Base-by-base conservation (phyloP, 257 asterid genomes). In the Solanum appendiculatum region DNA sequence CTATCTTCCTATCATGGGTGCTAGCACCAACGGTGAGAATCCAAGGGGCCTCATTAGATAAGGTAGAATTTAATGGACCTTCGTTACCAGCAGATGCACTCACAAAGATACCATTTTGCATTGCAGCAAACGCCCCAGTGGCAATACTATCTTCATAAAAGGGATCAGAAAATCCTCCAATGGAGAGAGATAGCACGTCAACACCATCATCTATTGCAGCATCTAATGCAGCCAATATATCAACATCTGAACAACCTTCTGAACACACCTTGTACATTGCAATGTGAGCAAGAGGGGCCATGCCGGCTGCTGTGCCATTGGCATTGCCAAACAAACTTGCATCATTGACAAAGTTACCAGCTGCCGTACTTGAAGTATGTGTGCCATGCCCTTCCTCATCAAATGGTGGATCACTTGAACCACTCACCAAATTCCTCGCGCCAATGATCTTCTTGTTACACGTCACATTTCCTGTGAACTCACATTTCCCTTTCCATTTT, bases 401-500 rank as follows among this genome's bases (percentile, higher is more conserved):
- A 14, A 82, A 36, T 0, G 94, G 90, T 6, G 84, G 89, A 37
- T 56, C 86, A 6, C 78, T 56, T n/a, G 85, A 60, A n/a, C 81
- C 88, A 12, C 89, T 15, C 23, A 87, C 69, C 20, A 91, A 90
- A 20, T 87, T 85, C 46, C 95, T 89, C 1, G 92, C 95, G 25
- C 94, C 95, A 9, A 91, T 90, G 20, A 93, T 89, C 81, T 93
- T 94, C 58, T 93, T 92, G 86, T 93, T 92, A 39, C 98, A 93
- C 0, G 84, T 29, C 21, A 64, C 54, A 1, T 89, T 29, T 40
- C 86, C 56, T 18, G 83, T 88, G 86, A 92, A 91, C 46, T 93
- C 89, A 8, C 98, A 94, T 51, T 8, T 29, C 18, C 98, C 98
- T 83, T 87, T 92, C 97, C 96, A 94, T 86, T 82, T 91, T n/a